Percentiles rank a stretch among this genome's conserved stretches.
phyloP scores from a whole-genome alignment of 306 rosid genomes.

The Spatholobus suberectus region DNA sequence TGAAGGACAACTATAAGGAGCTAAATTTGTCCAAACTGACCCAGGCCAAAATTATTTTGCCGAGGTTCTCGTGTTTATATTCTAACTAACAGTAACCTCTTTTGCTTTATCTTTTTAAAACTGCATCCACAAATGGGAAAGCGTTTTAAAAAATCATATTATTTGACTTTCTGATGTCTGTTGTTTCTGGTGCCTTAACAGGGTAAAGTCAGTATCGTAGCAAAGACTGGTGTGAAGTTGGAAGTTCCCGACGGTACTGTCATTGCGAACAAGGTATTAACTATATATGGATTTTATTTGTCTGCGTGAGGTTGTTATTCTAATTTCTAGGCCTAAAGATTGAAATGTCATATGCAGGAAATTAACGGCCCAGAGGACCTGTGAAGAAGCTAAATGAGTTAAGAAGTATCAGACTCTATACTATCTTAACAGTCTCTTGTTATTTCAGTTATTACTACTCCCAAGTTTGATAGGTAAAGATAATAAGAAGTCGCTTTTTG shows the following conservation, averaged over 20 bases:
- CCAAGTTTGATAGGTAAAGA: slow-evolving; percentile 37
- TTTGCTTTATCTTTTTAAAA: not conserved
- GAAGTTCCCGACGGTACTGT: slow-evolving; percentile 75
- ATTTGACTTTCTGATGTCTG: slow-evolving; percentile 14
- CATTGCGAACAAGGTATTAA: slow-evolving; percentile 70
- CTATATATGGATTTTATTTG: slow-evolving; percentile 2
- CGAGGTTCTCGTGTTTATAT: not conserved
- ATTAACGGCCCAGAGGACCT: slow-evolving; percentile 79
- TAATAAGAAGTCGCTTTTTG: slow-evolving; percentile 37
- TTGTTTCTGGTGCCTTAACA: slow-evolving; percentile 40
- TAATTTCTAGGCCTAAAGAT: slow-evolving; percentile 16
- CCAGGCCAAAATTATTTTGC: not conserved
- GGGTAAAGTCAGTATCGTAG: slow-evolving; percentile 77
- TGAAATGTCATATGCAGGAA: slow-evolving; percentile 55
- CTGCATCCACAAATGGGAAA: not conserved
- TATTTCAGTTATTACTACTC: slow-evolving; percentile 4
- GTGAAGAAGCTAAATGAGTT: slow-evolving; percentile 40
- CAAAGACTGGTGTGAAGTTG: slow-evolving; percentile 69
- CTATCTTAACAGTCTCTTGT: slow-evolving; percentile 6
- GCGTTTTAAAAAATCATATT: not conserved
- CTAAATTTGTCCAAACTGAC: not conserved
- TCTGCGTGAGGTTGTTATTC: not conserved
- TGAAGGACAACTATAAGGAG: not conserved
- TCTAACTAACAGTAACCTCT: not conserved
- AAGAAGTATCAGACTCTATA: slow-evolving; percentile 21